phyloP scores from a whole-genome alignment of 2,329 filamentous ascomycete genomes.

The Aspergillus sp. region DNA sequence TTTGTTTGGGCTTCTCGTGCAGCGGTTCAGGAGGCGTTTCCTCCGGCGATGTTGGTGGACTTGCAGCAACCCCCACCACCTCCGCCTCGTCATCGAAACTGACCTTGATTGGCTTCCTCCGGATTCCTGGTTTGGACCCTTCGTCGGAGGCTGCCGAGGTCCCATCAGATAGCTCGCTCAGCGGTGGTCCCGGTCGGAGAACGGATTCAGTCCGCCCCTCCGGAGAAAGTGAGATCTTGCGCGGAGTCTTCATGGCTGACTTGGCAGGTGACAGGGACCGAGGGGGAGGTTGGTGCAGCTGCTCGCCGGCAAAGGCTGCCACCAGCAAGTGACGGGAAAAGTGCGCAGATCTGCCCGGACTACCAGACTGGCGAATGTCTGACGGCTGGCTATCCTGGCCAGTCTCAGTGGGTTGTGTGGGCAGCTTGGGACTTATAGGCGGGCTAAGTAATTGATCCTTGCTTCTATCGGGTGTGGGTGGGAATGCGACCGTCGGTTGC shows the following conservation, averaged over 20 bases:
- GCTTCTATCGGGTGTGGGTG: slow-evolving; percentile 16
- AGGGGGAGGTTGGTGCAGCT: slow-evolving; percentile 60
- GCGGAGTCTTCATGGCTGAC: slow-evolving; percentile 61
- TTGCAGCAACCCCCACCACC: slow-evolving; percentile 49
- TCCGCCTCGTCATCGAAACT: slow-evolving; percentile 69
- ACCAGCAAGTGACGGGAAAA: slow-evolving; percentile 57
- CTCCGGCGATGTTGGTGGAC: slow-evolving; percentile 45
- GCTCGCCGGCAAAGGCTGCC: slow-evolving; percentile 46
- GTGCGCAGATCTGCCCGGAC: slow-evolving; percentile 58
- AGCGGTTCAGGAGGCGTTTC: slow-evolving; percentile 40
- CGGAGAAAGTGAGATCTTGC: slow-evolving; percentile 45
- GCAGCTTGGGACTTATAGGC: slow-evolving; percentile 24
- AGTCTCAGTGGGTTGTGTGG: slow-evolving; percentile 20
- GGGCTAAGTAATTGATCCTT: slow-evolving; percentile 18
- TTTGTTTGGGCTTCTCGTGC: slow-evolving; percentile 33
- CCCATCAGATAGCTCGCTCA: slow-evolving; percentile 60
- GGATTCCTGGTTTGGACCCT: slow-evolving; percentile 42
- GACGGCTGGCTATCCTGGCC: slow-evolving; percentile 21
- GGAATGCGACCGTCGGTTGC: slow-evolving; percentile 9
- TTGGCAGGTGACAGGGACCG: slow-evolving; percentile 64
- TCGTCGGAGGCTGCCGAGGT: slow-evolving; percentile 54
- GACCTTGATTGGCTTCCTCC: slow-evolving; percentile 59
- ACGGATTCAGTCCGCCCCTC: slow-evolving; percentile 30
- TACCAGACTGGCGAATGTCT: slow-evolving; percentile 44
- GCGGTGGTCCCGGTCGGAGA: slow-evolving; percentile 34